phyloP scores from a whole-genome alignment of 2,329 filamentous ascomycete genomes.

The Hymenoscyphus albidus region DNA sequence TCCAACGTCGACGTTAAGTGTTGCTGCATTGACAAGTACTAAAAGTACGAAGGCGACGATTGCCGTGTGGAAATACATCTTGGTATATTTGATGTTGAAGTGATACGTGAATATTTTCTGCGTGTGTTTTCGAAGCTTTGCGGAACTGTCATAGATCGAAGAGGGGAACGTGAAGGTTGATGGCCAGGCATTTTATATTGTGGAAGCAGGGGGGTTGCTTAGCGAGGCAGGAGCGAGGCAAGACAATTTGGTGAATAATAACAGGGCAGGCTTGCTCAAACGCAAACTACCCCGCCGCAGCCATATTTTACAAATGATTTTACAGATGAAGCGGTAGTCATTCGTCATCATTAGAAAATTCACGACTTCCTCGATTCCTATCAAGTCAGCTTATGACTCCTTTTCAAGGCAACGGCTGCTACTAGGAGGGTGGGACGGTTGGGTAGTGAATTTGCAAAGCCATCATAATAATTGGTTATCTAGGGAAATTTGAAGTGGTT shows the following conservation, averaged over 20 bases:
- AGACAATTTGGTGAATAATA: neutral
- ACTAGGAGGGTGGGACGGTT: too few relatives aligned
- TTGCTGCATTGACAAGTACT: slow-evolving; percentile 7
- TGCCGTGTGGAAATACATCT: neutral
- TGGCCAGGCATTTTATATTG: neutral
- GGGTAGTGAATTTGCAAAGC: too few relatives aligned
- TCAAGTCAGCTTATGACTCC: too few relatives aligned
- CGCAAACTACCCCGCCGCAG: too few relatives aligned
- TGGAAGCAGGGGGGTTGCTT: neutral
- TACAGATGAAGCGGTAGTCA: too few relatives aligned
- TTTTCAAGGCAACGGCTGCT: too few relatives aligned
- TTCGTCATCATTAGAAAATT: too few relatives aligned
- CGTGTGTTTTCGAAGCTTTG: neutral
- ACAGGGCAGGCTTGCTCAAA: neutral
- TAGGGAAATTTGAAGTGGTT: too few relatives aligned
- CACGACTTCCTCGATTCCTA: too few relatives aligned
- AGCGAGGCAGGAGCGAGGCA: neutral
- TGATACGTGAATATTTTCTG: neutral
- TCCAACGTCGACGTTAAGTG: slow-evolving; percentile 16
- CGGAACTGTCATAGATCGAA: neutral
- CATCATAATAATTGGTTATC: too few relatives aligned
- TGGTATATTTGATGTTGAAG: neutral
- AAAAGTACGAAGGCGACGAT: slow-evolving; percentile 4
- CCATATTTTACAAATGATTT: too few relatives aligned
- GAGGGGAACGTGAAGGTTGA: neutral